Percentiles rank a stretch among this genome's conserved stretches.
Conservation (phyloP, 805 yeast species). For the Kuraishia hungarica region DNA sequence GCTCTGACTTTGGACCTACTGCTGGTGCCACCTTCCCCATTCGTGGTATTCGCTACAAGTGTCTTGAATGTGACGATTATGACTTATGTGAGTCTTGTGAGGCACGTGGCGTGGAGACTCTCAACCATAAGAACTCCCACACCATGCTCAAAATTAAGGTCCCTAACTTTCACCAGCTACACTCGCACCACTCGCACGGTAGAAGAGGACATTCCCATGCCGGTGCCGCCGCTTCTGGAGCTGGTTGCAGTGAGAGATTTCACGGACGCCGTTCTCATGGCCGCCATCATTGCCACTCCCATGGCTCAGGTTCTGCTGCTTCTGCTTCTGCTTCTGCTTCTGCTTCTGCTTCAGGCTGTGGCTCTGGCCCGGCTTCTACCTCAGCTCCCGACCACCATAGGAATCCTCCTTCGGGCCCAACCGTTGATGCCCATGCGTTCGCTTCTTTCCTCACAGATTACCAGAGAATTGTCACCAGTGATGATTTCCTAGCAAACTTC, state of each 20-base stretch:
- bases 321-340: no score
- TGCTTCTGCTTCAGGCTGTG: no score
- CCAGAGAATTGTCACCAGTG: background rate
- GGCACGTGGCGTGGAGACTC: conserved; percentile 8
- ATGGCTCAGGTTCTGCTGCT: background rate
- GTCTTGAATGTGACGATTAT: conserved; percentile 42
- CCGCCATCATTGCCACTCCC: background rate
- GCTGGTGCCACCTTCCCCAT: conserved; percentile 15
- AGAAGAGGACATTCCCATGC: background rate
- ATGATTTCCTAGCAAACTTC: background rate
- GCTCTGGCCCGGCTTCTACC: no score
- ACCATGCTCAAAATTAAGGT: conserved; percentile 17
- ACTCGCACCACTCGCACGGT: background rate
- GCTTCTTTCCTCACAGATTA: background rate
- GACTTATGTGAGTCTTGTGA: conserved; percentile 44
- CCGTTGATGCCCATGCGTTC: background rate
- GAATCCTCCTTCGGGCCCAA: no score
- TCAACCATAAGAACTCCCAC: conserved; percentile 14
- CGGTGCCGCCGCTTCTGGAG: background rate
- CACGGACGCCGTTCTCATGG: background rate
- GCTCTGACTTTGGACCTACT: conserved; percentile 9
- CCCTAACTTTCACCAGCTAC: background rate
- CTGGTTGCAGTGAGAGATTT: background rate
- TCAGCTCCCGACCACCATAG: no score
- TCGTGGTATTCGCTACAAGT: conserved; percentile 38